Base-by-base conservation (phyloP, 495 filamentous ascomycete species). In the Aspergillus asperescens region DNA sequence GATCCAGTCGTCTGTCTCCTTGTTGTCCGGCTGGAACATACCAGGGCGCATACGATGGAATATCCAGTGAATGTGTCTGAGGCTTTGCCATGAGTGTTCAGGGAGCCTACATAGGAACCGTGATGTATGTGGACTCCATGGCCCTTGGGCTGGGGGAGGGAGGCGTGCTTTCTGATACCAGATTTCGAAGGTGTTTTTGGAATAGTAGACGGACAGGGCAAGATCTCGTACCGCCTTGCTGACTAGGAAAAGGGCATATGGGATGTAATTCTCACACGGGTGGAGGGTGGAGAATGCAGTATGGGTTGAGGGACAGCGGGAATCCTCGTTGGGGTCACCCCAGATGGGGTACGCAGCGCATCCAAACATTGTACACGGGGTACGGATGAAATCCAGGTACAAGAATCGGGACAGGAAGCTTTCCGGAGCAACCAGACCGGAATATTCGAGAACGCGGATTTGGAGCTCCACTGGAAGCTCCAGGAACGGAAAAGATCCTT, bases 391-490 rank as follows among this genome's bases (percentile, higher is more conserved):
- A n/a, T 12, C 0, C 25, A 12, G 12, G 5, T 12, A 12, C 5
- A 1, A 19, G 7, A 31, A 18, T 15, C 16, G 15, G 3, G 25
- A 22, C 16, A 29, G 5, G 12, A 42, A 16, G 1, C 23, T 7
- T 18, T 16, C 9, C n/a, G 40, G 2, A 24, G 39, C 39, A 31
- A 53, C 29, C 0, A 55, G 45, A 1, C 18, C 52, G n/a, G 52
- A 12, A 28, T 23, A 25, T 27, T 49, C 44, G 3, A 55, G 35
- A 1, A 55, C 27, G 12, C n/a, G 44, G 0, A 49, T 1, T 28
- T 55, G 52, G 22, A 55, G 35, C 18, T 55, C 44, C 2, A 49
- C 19, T 1, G 52, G 52, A 8, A 55, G 45, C 8, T 43, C n/a
- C 7, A 43, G 15, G 45, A 55, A 55, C 3, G 7, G 27, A 32